Percentiles rank a stretch among this genome's conserved stretches.
Evolutionary conservation across 2,329 filamentous ascomycete species (phyloP).

Genomic region (Periconia sp.): DNA sequence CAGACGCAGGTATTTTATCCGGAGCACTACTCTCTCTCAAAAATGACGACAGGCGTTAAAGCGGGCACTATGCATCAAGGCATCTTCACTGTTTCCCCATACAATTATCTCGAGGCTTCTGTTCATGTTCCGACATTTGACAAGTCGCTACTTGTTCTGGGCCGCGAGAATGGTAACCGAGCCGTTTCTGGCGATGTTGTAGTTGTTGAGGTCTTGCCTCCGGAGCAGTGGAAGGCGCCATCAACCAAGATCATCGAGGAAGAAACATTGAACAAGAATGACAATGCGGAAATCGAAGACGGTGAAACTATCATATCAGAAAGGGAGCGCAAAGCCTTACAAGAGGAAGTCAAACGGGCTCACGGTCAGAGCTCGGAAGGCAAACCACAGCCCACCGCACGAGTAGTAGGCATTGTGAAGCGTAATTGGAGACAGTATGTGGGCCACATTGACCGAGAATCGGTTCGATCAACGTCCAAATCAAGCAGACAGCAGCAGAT

Average conservation of each 20-base stretch:
- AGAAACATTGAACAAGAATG: conserved; percentile 85
- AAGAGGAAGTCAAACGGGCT: conserved; percentile 86
- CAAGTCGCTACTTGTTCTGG: conserved; percentile 82
- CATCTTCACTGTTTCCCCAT: conserved; percentile 92
- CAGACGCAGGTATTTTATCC: conserved; percentile 78
- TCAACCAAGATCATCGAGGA: conserved; percentile 97
- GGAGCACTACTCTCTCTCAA: conserved; percentile 86
- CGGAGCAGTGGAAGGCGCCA: conserved; percentile 95
- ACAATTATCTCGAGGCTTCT: conserved; percentile 95
- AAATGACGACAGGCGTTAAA: conserved; percentile 92
- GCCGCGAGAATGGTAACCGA: conserved; percentile 94
- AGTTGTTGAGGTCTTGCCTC: conserved; percentile 87
- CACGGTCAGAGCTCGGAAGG: conserved; percentile 77
- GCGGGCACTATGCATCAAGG: conserved; percentile 89
- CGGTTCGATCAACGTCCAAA: conserved; percentile 70
- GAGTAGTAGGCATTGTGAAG: conserved; percentile 88
- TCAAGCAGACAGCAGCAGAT: conserved; percentile 85
- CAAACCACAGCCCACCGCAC: conserved; percentile 84
- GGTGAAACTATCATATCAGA: conserved; percentile 76
- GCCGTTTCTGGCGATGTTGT: conserved; percentile 90
- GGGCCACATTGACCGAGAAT: conserved; percentile 87
- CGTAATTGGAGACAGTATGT: conserved; percentile 98
- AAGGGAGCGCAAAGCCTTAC: conserved; percentile 80
- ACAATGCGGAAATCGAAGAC: conserved; percentile 85
- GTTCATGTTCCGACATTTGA: conserved; percentile 89